phyloP scores from a whole-genome alignment of 1,284 basidiomycete genomes.

The Salmacisia buchloeana region DNA sequence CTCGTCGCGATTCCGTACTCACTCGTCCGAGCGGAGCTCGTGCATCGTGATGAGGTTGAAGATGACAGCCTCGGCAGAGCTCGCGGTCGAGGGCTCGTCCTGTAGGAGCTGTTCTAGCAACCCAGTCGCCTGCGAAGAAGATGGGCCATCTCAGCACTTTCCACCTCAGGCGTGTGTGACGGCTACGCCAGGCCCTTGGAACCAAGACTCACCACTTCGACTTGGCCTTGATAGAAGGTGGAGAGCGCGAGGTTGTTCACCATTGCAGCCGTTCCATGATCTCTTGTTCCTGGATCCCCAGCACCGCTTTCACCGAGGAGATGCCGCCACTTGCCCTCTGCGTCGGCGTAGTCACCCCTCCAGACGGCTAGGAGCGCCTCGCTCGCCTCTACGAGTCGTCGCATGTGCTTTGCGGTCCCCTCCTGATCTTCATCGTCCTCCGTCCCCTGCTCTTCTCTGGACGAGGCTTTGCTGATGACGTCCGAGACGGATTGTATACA shows the following conservation, averaged over 20 bases:
- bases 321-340: neutral
- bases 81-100: neutral
- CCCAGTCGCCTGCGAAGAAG: conserved; percentile 11
- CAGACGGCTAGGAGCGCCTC: conserved; percentile 9
- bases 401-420: neutral
- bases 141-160: neutral
- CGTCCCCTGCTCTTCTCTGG: neutral
- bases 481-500: neutral
- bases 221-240: conserved; percentile 17
- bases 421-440: neutral
- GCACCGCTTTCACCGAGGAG: neutral
- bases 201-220: conserved; percentile 11
- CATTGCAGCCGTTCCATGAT: neutral
- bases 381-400: neutral
- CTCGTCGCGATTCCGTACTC: no score
- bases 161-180: neutral
- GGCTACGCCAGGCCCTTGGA: neutral
- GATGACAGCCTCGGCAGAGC: conserved; percentile 21
- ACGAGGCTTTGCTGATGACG: no score
- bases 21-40: conserved; percentile 19
- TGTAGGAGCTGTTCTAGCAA: conserved; percentile 16
- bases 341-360: conserved; percentile 1
- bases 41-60: conserved; percentile 37
- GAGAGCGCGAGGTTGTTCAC: conserved; percentile 10
- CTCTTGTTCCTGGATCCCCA: neutral